Evolutionary conservation across 1,284 basidiomycete species (phyloP), one percentile per base, ranked within the genome.

Genomic region (Tetrapyrgos nigripes): DNA sequence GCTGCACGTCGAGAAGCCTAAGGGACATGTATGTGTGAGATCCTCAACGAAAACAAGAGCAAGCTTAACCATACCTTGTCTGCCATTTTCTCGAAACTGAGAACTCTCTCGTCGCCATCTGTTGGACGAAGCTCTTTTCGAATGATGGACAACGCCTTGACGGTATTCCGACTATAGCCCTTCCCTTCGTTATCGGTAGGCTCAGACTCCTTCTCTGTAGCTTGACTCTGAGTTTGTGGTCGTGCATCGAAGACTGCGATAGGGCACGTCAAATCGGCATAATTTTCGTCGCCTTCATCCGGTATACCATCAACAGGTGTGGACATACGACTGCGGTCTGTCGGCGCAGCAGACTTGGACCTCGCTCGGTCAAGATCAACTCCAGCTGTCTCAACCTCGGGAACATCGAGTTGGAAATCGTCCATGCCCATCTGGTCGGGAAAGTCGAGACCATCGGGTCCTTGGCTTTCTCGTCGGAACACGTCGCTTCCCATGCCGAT

Each of bases 1-100:
- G 96, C 95, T 3, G 96, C 97, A 47, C 94, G 88, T 53, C 94
- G 89, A 8, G 93, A 92, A 8, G 94, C 93, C 87, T 96, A 31
- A 40, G 64, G 1, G 65, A 61, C 55, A 50, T 54, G n/a, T 44
- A 26, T 51, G 51, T 53, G 26, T 55, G 8, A 46, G 27, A 60
- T 11, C 26, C 49, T 44, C n/a, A n/a, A n/a, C n/a, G n/a, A 23
- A 33, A 40, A 49, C 35, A 13, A 50, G 27, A 53, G 23, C 50
- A 55, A 61, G 37, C 55, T 28, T 14, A 27, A 44, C 72, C 79
- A 59, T 62, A 91, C 91, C 84, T 90, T 93, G 66, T 88, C 79
- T 2, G 91, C 83, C 77, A 92, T 85, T 67, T 84, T 78, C 53
- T 84, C 82, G 76, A 96, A 96, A 67, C 86, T 89, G 64, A 94